phyloP scores from a whole-genome alignment of 257 asterid genomes.

The Avicennia marina region DNA sequence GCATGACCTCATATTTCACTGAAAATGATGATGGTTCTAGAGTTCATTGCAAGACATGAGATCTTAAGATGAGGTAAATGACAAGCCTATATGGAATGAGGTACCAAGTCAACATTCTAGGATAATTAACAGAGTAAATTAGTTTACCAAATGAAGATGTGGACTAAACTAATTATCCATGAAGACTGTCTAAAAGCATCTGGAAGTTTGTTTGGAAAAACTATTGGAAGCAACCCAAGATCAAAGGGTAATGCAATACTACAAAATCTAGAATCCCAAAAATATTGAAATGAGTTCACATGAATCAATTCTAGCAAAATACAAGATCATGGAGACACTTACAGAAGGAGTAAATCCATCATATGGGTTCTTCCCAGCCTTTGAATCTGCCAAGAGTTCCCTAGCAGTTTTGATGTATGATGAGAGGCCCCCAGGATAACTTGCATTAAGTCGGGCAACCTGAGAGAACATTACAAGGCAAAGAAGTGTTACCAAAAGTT shows the following conservation, averaged over 20 bases:
- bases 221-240: too few relatives aligned
- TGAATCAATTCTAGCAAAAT: too few relatives aligned
- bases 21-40: neutral
- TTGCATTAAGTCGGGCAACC: slow-evolving; percentile 76
- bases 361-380: slow-evolving; percentile 87
- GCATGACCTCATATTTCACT: neutral
- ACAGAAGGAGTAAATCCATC: slow-evolving; percentile 94
- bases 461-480: slow-evolving; percentile 26
- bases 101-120: neutral
- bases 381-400: slow-evolving; percentile 90
- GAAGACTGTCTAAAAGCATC: neutral
- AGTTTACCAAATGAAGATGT: slow-evolving; percentile 1
- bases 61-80: too few relatives aligned
- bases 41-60: too few relatives aligned
- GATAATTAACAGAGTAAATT: slow-evolving; percentile 9
- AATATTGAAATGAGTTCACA: too few relatives aligned
- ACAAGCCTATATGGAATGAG: slow-evolving; percentile 7
- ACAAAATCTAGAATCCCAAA: too few relatives aligned
- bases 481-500: neutral
- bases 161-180: neutral
- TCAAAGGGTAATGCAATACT: too few relatives aligned
- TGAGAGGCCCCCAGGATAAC: slow-evolving; percentile 83
- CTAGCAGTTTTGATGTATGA: slow-evolving; percentile 77
- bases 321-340: slow-evolving; percentile 13
- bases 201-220: slow-evolving; percentile 11